Base-by-base conservation (phyloP, 257 asterid genomes). In the Penstemon newberryi region DNA sequence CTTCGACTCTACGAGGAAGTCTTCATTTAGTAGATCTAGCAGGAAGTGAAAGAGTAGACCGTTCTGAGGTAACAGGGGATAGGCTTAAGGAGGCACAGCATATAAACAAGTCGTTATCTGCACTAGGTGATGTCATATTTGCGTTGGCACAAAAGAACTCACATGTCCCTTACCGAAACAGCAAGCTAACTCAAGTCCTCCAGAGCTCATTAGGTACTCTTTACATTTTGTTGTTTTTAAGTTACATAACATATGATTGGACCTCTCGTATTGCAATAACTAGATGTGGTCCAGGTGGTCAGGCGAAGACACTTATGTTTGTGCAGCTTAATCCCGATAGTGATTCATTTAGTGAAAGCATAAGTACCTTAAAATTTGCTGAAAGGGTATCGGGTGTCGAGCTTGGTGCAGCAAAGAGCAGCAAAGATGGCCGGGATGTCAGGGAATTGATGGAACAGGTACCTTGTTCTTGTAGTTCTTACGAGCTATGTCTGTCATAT, bases 21-120 rank as follows among this genome's bases (percentile, higher is more conserved):
- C 99, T 94, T 69, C 97, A 94, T 83, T 81, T 94, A 65, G 98
- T 94, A 73, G 99, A 94, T 82, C 96, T 94, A 56, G 99, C 99
- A 0, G 99, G 99, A 71, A 94, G 99, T 78, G 99, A 94, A 71
- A 82, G 98, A 77, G 87, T 94, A 9, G 99, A 94, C 77, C 96
- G 98, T 33, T 91, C 98, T 5, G 99, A 94, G 79, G 99, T 91
- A 49, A 87, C 96, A 0, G 99, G 99, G 50, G 99, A 94, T 65
- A 82, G 98, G 71, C 83, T 94, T 44, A 94, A 87, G 78, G 99
- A 94, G 78, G 96, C 99, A 33, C 98, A 91, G 11, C 91, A 91
- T 73, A 94, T 94, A 68, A 94, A 94, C 62, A 94, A 94, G 79
- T 94, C 99, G 0, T 73, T 94, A 60, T 76, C 98, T 5, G 98